A percentile compares a stretch with the other conserved stretches of the same genome.
These are phyloP conservation scores for Pelargonium hybrid DNA, from an alignment of 441 rosid species.

Conservation along the genomic window DNA sequence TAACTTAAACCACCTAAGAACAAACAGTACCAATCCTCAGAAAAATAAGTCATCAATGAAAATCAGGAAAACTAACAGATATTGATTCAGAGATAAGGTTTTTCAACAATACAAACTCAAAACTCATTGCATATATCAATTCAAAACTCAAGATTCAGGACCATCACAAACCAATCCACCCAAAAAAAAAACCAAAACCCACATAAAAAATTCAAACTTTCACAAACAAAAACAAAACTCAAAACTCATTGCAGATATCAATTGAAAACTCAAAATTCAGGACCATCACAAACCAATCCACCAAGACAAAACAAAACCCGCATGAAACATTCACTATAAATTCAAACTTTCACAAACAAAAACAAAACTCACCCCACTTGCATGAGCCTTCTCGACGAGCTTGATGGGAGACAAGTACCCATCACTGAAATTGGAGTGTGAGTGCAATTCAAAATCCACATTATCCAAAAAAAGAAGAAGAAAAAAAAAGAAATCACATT, in stretches of 20 bases:
- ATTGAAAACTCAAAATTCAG: background rate
- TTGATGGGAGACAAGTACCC: slow-evolving; percentile 82
- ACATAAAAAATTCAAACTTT: background rate
- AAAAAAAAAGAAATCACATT: no score
- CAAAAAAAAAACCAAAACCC: background rate
- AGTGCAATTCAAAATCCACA: slow-evolving; percentile 70
- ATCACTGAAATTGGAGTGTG: slow-evolving; percentile 84
- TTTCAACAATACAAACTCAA: background rate
- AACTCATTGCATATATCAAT: background rate
- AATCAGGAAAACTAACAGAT: background rate
- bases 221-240: slow-evolving; percentile 15
- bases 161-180: background rate
- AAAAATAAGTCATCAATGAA: background rate
- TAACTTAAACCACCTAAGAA: no score
- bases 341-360: background rate
- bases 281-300: background rate
- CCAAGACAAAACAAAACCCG: background rate
- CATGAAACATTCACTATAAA: background rate
- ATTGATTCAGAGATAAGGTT: background rate
- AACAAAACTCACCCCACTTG: slow-evolving; percentile 52
- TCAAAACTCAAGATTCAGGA: background rate
- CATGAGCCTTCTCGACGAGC: slow-evolving; percentile 79
- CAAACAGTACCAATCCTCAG: no score
- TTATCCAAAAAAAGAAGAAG: no score
- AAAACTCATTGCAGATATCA: background rate